Evolutionary conservation across 2,329 filamentous ascomycete species (phyloP).

Genomic region (Aureobasidium sp.): DNA sequence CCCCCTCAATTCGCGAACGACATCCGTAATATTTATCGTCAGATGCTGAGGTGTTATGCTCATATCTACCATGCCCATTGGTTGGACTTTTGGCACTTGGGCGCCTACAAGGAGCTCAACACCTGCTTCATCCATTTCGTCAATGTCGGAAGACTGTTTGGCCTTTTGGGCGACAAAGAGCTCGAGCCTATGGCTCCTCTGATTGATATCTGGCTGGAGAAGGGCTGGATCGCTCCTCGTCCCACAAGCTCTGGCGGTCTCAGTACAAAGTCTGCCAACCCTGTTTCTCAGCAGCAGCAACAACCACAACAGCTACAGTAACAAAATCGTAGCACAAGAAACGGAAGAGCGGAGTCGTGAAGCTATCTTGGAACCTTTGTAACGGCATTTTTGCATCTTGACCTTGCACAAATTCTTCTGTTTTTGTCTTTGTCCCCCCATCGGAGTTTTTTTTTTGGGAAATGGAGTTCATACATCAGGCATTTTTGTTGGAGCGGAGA

Average conservation of each 20-base stretch:
- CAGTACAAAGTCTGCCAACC: constrained; percentile 11
- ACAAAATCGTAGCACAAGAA: neutral
- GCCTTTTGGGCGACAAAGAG: constrained; percentile 75
- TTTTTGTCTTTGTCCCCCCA: neutral
- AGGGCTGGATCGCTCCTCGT: constrained; percentile 66
- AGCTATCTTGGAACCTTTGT: neutral
- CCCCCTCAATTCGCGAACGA: constrained; percentile 55
- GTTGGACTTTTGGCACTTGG: constrained; percentile 45
- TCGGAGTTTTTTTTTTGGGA: too few relatives aligned
- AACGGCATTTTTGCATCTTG: neutral
- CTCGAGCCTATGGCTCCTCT: constrained; percentile 93
- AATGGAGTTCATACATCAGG: neutral
- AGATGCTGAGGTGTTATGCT: constrained; percentile 50
- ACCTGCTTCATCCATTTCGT: constrained; percentile 49
- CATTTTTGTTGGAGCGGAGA: neutral
- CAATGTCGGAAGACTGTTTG: constrained; percentile 66
- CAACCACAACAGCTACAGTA: constrained; percentile 7
- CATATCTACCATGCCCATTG: constrained; percentile 48
- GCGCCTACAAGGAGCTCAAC: constrained; percentile 45
- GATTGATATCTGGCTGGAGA: constrained; percentile 84
- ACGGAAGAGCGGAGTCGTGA: neutral
- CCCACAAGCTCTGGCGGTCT: constrained; percentile 15
- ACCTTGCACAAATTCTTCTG: neutral
- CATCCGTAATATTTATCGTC: constrained; percentile 61
- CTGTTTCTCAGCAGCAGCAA: constrained; percentile 1